These are phyloP conservation scores for Lonicera japonica DNA, from an alignment of 129 eudicot species.

Conservation along the genomic window DNA sequence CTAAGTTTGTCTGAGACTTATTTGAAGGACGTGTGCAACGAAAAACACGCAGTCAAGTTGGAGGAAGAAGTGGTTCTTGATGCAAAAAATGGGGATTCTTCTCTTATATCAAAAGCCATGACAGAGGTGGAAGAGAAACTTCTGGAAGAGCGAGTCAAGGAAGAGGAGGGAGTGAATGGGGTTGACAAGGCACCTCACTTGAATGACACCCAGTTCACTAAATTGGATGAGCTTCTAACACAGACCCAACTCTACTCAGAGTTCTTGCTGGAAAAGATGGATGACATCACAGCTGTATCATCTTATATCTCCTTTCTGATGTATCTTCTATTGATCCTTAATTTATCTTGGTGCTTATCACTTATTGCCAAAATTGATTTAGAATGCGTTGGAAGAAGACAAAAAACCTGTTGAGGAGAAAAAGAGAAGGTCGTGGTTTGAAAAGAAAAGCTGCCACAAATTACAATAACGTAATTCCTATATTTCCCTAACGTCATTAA, in stretches of 20 bases:
- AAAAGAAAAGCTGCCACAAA: slow-evolving; percentile 57
- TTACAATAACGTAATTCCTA: slow-evolving; percentile 50
- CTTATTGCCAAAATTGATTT: slow-evolving; percentile 6
- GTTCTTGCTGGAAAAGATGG: slow-evolving; percentile 94
- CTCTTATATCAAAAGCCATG: slow-evolving; percentile 45
- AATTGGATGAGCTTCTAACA: slow-evolving; percentile 86
- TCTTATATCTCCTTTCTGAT: background rate
- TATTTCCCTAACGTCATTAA: background rate
- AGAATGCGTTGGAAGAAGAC: slow-evolving; percentile 69
- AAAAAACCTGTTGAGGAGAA: slow-evolving; percentile 31
- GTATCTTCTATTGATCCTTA: background rate
- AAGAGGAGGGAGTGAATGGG: slow-evolving; percentile 34
- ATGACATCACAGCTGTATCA: slow-evolving; percentile 62
- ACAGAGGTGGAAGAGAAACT: slow-evolving; percentile 67
- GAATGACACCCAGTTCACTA: slow-evolving; percentile 67
- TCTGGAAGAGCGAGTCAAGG: slow-evolving; percentile 40
- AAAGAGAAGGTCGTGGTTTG: slow-evolving; percentile 69
- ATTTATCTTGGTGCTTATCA: slow-evolving; percentile 10
- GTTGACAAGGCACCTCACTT: slow-evolving; percentile 47
- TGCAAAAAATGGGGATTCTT: slow-evolving; percentile 57
- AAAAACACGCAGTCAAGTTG: slow-evolving; percentile 29
- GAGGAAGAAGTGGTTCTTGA: slow-evolving; percentile 44
- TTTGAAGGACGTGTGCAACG: slow-evolving; percentile 46
- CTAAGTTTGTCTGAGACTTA: background rate
- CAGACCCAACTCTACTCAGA: slow-evolving; percentile 92